A percentile compares a stretch with the other conserved stretches of the same genome.
Conservation (phyloP, 192 early-diverging fungal genomes). For the Coemansia sp. region DNA sequence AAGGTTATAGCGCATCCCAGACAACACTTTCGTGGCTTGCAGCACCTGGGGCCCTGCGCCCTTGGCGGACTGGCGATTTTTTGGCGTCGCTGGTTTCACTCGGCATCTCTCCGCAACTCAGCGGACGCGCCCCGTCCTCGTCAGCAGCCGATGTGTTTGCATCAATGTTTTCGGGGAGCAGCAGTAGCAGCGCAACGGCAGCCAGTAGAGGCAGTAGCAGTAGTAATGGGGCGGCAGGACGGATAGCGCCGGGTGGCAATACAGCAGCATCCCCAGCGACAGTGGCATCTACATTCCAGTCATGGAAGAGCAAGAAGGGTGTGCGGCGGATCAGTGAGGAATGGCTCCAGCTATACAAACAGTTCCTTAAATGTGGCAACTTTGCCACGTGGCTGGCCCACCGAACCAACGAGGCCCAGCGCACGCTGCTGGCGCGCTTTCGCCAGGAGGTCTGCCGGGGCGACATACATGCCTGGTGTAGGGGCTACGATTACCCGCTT, state of each 20-base stretch:
- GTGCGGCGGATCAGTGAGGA: constrained; percentile 63
- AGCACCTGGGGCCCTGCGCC: constrained; percentile 34
- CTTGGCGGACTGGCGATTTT: constrained; percentile 53
- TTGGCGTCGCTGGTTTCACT: constrained; percentile 46
- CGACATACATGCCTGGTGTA: constrained; percentile 52
- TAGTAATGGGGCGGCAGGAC: neutral
- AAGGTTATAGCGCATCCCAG: neutral
- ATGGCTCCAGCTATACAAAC: constrained; percentile 69
- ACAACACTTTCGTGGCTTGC: constrained; percentile 35
- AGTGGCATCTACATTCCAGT: constrained; percentile 16
- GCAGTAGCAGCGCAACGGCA: constrained; percentile 6
- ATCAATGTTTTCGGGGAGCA: constrained; percentile 41
- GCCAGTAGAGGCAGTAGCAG: neutral
- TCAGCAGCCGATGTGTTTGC: constrained; percentile 38
- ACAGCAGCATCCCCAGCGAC: neutral
- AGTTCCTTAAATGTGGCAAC: constrained; percentile 90
- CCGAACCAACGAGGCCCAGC: constrained; percentile 74
- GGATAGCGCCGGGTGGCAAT: neutral
- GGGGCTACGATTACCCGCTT: constrained; percentile 48
- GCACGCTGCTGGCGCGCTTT: constrained; percentile 75
- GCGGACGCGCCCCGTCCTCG: constrained; percentile 22
- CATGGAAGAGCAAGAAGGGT: constrained; percentile 39
- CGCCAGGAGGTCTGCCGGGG: constrained; percentile 65
- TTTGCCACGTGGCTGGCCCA: constrained; percentile 95
- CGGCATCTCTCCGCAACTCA: constrained; percentile 51